A percentile compares a stretch with the other conserved stretches of the same genome.
phyloP scores from a whole-genome alignment of 169 alveolate species.

The Plasmodium blacklocki region DNA sequence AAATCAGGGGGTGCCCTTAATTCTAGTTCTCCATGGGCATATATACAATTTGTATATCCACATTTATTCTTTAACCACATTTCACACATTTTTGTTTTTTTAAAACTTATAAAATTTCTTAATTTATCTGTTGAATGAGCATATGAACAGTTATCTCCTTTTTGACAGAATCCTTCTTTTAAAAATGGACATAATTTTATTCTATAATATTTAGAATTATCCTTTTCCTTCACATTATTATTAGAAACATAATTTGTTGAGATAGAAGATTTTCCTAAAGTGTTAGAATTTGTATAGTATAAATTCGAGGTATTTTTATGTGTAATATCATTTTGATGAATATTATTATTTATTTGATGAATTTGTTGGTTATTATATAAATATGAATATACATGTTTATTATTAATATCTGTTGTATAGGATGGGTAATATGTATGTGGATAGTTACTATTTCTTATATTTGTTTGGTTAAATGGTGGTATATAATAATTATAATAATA shows the following conservation, averaged over 20 bases:
- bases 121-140: constrained; percentile 47
- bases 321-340: no score
- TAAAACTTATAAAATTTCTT: constrained; percentile 24
- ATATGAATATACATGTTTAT: no score
- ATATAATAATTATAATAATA: no score
- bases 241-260: background rate
- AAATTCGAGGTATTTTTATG: no score
- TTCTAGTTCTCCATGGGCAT: constrained; percentile 85
- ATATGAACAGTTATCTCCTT: constrained; percentile 58
- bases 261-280: no score
- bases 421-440: no score
- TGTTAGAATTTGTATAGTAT: no score
- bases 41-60: constrained; percentile 80
- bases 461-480: no score
- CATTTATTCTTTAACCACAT: constrained; percentile 84
- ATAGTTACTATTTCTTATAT: no score
- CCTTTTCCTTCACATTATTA: constrained; percentile 12
- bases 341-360: no score
- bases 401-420: no score
- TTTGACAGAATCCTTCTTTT: constrained; percentile 54
- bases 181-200: constrained; percentile 56
- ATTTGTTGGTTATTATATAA: no score
- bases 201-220: constrained; percentile 46
- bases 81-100: constrained; percentile 80
- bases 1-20: constrained; percentile 81